Conservation (phyloP, 2,329 filamentous ascomycete genomes). For the Ceratocystiopsis sp. region DNA sequence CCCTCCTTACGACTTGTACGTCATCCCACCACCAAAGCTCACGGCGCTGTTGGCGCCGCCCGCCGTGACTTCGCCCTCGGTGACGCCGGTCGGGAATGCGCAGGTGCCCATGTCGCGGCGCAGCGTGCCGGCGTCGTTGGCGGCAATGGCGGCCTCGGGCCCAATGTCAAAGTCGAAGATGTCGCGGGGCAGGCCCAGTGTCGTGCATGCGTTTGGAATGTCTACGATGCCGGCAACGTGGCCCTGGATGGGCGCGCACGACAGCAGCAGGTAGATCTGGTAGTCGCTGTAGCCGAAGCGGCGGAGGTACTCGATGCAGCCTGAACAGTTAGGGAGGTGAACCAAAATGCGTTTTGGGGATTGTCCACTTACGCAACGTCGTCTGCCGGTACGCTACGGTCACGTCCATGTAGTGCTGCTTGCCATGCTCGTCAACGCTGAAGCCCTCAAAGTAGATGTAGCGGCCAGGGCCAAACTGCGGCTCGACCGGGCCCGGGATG, state of each 20-base stretch:
- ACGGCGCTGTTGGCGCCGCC: no score
- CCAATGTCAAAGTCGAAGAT: conserved; percentile 91
- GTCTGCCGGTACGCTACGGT: conserved; percentile 78
- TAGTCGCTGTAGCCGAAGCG: conserved; percentile 56
- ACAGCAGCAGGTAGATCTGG: conserved; percentile 73
- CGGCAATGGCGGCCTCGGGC: conserved; percentile 27
- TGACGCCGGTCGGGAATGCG: conserved; percentile 39
- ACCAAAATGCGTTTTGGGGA: not conserved
- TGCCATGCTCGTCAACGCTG: conserved; percentile 71
- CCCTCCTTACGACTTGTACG: no score
- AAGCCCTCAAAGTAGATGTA: conserved; percentile 84
- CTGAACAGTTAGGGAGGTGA: conserved; percentile 10
- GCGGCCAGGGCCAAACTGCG: conserved; percentile 67
- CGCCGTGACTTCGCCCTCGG: conserved; percentile 13
- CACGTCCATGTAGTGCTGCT: conserved; percentile 78
- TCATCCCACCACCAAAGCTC: no score
- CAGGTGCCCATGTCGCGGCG: conserved; percentile 51
- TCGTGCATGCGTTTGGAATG: conserved; percentile 83
- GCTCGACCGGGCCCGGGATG: conserved; percentile 72
- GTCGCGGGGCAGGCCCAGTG: conserved; percentile 74
- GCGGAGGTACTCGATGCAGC: conserved; percentile 63
- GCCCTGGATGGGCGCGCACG: conserved; percentile 73
- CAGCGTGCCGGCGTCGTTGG: conserved; percentile 24
- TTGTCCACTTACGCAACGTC: conserved; percentile 30
- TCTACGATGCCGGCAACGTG: conserved; percentile 83